Evolutionary conservation across 495 filamentous ascomycete species (phyloP).

Genomic region (Aspergillus funiculosus): DNA sequence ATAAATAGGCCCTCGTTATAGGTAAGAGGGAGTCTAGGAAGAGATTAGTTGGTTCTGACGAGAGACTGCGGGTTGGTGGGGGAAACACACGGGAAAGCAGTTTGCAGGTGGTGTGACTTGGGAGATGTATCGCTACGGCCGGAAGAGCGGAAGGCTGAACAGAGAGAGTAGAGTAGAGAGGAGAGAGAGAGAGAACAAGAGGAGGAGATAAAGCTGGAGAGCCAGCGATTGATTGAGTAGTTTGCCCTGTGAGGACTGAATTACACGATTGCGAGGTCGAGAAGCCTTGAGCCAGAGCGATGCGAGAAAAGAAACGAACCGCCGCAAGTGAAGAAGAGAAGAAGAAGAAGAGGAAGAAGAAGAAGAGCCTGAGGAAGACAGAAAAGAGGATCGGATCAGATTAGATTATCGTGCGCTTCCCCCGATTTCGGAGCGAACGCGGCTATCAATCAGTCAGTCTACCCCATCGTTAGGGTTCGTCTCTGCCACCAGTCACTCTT

Average conservation of each 20-base stretch:
- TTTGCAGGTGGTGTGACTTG: constrained; percentile 21
- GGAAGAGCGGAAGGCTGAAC: constrained; percentile 41
- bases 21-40: neutral
- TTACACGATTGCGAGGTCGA: too few relatives aligned
- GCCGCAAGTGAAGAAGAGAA: neutral
- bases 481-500: too few relatives aligned
- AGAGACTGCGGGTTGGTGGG: constrained; percentile 7
- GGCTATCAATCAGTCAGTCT: too few relatives aligned
- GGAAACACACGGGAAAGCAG: constrained; percentile 12
- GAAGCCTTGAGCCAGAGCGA: neutral
- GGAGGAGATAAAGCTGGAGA: too few relatives aligned
- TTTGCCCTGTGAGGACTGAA: too few relatives aligned
- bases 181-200: neutral
- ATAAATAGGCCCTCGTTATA: constrained; percentile 15
- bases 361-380: constrained; percentile 13
- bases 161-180: constrained; percentile 28
- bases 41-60: constrained; percentile 1
- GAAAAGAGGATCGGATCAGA: constrained; percentile 44
- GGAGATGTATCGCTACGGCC: constrained; percentile 27
- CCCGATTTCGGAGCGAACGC: constrained; percentile 24
- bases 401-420: constrained; percentile 32
- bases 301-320: neutral
- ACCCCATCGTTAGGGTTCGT: too few relatives aligned
- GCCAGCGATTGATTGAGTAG: too few relatives aligned
- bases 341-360: constrained; percentile 12